Base-by-base conservation (phyloP, 306 rosid species). In the Glycyrrhiza uralensis region DNA sequence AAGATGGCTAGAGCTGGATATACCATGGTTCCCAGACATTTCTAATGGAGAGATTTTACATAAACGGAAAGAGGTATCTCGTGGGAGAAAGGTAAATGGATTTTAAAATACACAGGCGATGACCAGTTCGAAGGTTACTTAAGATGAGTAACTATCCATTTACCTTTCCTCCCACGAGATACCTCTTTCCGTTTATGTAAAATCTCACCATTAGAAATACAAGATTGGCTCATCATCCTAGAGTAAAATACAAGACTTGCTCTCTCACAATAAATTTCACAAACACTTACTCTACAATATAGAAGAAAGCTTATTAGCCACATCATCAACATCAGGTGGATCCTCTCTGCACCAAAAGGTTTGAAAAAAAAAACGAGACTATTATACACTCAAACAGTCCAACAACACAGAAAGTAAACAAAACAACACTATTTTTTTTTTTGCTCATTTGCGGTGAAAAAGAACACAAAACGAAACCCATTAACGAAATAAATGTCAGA, bases 71-170 rank as follows among this genome's bases (percentile, higher is more conserved):
- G 90, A 66, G 64, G 68, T 66, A 39, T 1, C 72, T 12, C 96
- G 90, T 4, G 85, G 76, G 45, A 85, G 97, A 94, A 87, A 72
- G 65, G 75, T 2, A 91, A 82, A 63, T 89, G 90, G 89, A 17
- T 69, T 59, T 87, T 75, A 47, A 71, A 74, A 35, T 63, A 32
- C 60, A 5, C 71, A 1, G 74, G 46, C 6, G 52, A 12, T 23
- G 33, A 9, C 22, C 86, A 88, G 29, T 70, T 85, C 69, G 32
- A 61, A 69, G 59, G 38, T 47, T 91, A 54, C 69, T 91, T 47
- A 22, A 74, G 45, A 44, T n/a, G n/a, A n/a, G n/a, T n/a, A n/a
- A n/a, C n/a, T n/a, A 69, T 17, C 89, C 90, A 89, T 63, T 82
- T 91, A 2, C 75, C 65, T 72, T 87, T 94, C 80, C 97, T 85